phyloP scores from a whole-genome alignment of 768 basidiomycete species.

The Rhodosporidiobolus sp. region DNA sequence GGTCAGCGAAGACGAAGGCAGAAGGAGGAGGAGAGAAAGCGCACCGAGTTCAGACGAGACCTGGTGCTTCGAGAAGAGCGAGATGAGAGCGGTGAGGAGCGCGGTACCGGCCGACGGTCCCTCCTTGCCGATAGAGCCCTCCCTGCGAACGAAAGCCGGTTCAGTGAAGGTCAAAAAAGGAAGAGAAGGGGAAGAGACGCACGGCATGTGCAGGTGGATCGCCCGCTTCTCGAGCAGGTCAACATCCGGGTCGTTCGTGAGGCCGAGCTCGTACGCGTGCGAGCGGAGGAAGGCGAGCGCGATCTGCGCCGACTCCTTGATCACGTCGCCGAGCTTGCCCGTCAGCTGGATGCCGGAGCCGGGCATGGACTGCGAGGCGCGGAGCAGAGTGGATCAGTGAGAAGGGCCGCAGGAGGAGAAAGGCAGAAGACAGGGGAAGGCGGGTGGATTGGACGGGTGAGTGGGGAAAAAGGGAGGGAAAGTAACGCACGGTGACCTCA shows the following conservation, averaged over 20 bases:
- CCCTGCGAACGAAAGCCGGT: background rate
- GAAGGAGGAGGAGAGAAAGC: slow-evolving; percentile 40
- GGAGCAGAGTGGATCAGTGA: background rate
- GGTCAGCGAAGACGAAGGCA: slow-evolving; percentile 4
- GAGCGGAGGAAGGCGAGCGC: slow-evolving; percentile 88
- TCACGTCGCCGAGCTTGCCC: slow-evolving; percentile 96
- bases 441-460: no score
- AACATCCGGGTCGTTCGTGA: slow-evolving; percentile 67
- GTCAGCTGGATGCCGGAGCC: slow-evolving; percentile 94
- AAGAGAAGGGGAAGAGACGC: slow-evolving; percentile 54
- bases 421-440: slow-evolving; percentile 16
- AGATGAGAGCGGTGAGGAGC: slow-evolving; percentile 83
- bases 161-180: slow-evolving; percentile 55
- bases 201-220: slow-evolving; percentile 95
- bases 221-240: slow-evolving; percentile 81
- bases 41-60: slow-evolving; percentile 57
- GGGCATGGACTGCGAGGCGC: slow-evolving; percentile 74
- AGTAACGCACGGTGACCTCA: slow-evolving; percentile 65
- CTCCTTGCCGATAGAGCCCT: slow-evolving; percentile 42
- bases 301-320: slow-evolving; percentile 93
- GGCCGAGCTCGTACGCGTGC: slow-evolving; percentile 82
- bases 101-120: slow-evolving; percentile 97
- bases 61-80: slow-evolving; percentile 69
- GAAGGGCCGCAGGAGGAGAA: background rate
- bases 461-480: no score